Evolutionary conservation across 139 green algal genomes (phyloP), one percentile per base, ranked within the genome.

Genomic region (Chlorella sp.): DNA sequence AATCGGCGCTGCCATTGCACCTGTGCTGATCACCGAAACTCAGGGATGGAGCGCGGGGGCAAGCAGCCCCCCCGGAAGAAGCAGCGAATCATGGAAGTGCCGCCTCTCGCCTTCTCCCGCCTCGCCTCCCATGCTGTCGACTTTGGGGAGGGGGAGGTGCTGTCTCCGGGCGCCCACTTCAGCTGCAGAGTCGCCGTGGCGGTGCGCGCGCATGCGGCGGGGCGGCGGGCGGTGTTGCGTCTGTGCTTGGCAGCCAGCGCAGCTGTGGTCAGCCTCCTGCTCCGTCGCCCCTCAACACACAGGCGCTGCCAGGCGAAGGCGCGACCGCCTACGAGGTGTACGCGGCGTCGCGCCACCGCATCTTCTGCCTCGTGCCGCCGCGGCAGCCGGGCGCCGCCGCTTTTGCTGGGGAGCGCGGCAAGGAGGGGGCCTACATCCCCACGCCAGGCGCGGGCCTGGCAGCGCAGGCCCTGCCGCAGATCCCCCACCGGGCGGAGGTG

Each of bases 351-450:
- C 66, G 76, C 38, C 48, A 53, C 19, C 41, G 46, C 1, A 8
- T 82, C 8, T 71, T 72, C 64, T 33, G 41, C 69, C 8, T 82
- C 11, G 15, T 1, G 9, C 29, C 43, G 48, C 76, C 67, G 50
- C 73, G 63, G 35, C 14, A 50, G 27, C 56, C 45, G 9, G 15
- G 15, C 35, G 33, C 60, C 19, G 42, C 5, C 53, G 60, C 19
- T 3, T 72, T 77, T 43, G 19, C 14, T 11, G 76, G 71, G 14
- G 48, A 71, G 56, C 62, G 43, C 8, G 78, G 78, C 43, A 84
- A 84, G 48, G 78, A 65, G 35, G 78, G 78, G 27, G 78, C 80
- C 2, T 77, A 56, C 75, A 76, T 84, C 36, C 7, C 58, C 2
- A 31, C 23, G 25, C 25, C 9, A 45, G 69, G 36, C 8, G 27